Evolutionary conservation across 2,329 filamentous ascomycete genomes (phyloP), one percentile per base, ranked within the genome.

Genomic region (Sporothrix euskadiensis): DNA sequence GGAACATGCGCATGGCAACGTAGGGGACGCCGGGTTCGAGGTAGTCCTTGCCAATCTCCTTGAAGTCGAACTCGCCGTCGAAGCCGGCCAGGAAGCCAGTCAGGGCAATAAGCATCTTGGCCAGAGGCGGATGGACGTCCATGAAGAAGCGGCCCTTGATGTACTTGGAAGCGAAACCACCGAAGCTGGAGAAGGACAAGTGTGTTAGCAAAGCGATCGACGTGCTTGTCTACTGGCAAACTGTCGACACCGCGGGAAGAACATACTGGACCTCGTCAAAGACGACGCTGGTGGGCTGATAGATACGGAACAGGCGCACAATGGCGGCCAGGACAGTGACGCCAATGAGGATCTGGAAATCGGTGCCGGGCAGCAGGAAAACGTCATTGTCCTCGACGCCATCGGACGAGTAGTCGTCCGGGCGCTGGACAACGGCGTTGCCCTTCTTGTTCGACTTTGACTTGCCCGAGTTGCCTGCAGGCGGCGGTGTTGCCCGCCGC

Each of bases 61-160:
- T 99, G 87, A 99, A 99, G 82, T 98, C 96, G 81, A 99, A 99
- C 76, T 94, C 88, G 76, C 96, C 96, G 80, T 98, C 89, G 82
- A 98, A 99, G 71, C 96, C 96, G 79, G 94, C 96, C 76, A 98
- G 83, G 91, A 92, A 99, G 78, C 95, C 96, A 76, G 94, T 94
- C 75, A 99, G 89, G 71, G 96, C 97, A 79, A 99, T 95, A 78
- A 99, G 90, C 81, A 99, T 89, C 86, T 99, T 99, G 77, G 96
- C 96, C 75, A 99, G 88, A 63, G 96, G 96, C 44, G 96, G 96
- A 81, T 99, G 96, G n/a, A 99, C 96, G 81, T 99, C 96, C 96
- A 99, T 99, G 83, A 99, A 99, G 88, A 99, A 99, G 81, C 88
- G 92, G 80, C 96, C 96, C 87, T 99, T 98, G 88, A 99, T 98